Conservation (phyloP, 768 basidiomycete species). For the Pluteus cervinus region DNA sequence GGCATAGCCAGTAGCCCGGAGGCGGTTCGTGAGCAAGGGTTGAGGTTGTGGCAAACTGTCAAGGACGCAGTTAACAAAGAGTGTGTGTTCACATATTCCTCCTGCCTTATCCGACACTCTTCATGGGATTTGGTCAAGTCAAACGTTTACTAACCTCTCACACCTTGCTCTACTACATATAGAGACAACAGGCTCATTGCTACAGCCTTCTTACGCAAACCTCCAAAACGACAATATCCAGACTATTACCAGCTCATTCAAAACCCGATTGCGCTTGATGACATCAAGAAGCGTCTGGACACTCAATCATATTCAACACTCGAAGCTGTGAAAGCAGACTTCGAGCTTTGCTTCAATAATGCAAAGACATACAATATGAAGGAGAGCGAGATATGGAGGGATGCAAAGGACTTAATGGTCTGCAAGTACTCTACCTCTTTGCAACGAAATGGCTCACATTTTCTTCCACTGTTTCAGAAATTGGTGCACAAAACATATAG, state of each 20-base stretch:
- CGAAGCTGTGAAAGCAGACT: constrained; percentile 61
- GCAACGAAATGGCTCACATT: constrained; percentile 2
- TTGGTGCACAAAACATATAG: constrained; percentile 41
- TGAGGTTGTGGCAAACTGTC: constrained; percentile 71
- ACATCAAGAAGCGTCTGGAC: constrained; percentile 79
- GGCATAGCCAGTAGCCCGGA: constrained; percentile 22
- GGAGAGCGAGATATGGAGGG: constrained; percentile 72
- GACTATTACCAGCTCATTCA: constrained; percentile 84
- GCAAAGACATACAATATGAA: constrained; percentile 79
- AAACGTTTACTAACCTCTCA: no score
- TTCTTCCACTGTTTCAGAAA: constrained; percentile 30
- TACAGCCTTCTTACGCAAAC: constrained; percentile 60
- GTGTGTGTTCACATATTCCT: constrained; percentile 56
- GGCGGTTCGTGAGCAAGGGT: constrained; percentile 58
- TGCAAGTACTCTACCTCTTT: constrained; percentile 19
- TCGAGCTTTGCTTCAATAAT: constrained; percentile 76
- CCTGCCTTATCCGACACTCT: constrained; percentile 38
- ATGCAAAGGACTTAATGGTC: constrained; percentile 80
- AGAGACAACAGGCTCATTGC: no score
- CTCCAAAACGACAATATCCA: constrained; percentile 67
- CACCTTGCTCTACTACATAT: no score
- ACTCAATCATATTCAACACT: constrained; percentile 52
- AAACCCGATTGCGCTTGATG: constrained; percentile 80
- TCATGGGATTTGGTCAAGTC: no score
- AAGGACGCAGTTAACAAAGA: constrained; percentile 84